Evolutionary conservation across 2,329 filamentous ascomycete species (phyloP), one percentile per base, ranked within the genome.

Genomic region (Aspergillus latus): DNA sequence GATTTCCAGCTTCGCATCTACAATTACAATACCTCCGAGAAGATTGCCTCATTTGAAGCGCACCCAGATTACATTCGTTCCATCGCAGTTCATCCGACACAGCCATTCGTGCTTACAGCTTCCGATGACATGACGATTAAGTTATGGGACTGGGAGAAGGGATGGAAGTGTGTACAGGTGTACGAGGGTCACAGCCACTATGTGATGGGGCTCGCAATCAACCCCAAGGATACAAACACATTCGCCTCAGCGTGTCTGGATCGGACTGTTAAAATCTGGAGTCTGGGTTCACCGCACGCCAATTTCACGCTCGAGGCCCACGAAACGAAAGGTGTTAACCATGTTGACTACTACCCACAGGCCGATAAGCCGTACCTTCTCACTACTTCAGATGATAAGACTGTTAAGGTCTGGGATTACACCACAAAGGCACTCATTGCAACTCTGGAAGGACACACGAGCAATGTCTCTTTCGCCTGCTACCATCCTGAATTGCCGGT

Each of bases 21-120:
- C 84, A 97, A 99, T 80, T 99, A 97, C 84, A 97, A 99, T 79
- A 99, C 94, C 52, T 96, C 91, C 59, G 94, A 99, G 78, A 97
- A 97, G 84, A 94, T 97, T 69, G 93, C 92, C 52, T 90, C 90
- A 13, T 97, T 97, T 76, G 93, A 97, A 79, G 93, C 92, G 50
- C 94, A 99, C 73, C 94, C 94, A 59, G 94, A 99, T 76, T 99
- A 99, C 72, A 97, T 99, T 72, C 90, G 94, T 68, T 92, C 94
- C 50, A 97, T 99, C 66, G 91, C 88, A 62, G 90, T 99, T 37
- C 94, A 99, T 74, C 94, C 94, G 5, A 92, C 92, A 44, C 92
- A 96, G 72, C 92, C 94, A 1, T 97, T 97, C 69, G 90, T 97
- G 52, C 82, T 99, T 58, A 99, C 94, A 53, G 94, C 94, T 62